Percentiles rank a stretch among this genome's conserved stretches.
Conservation (phyloP, 148 eudicot species). For the Arctostaphylos glauca region DNA sequence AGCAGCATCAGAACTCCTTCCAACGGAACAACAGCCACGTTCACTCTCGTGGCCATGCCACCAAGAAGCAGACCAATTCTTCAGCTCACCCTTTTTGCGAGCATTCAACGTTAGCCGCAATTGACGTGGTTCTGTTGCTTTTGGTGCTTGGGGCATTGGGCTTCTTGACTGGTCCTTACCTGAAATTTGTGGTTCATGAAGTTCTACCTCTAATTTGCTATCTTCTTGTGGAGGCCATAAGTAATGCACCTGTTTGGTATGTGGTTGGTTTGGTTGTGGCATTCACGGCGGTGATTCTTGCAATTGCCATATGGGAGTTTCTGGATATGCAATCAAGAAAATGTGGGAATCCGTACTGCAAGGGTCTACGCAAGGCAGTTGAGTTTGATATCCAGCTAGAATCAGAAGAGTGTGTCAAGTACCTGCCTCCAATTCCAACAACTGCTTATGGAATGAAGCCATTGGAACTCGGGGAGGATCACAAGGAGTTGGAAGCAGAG, state of each 20-base stretch:
- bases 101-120: conserved; percentile 28
- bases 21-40: not conserved
- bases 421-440: conserved; percentile 7
- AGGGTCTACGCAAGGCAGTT: conserved; percentile 35
- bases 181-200: conserved; percentile 21
- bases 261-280: conserved; percentile 27
- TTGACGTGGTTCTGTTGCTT: conserved; percentile 32
- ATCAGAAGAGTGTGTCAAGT: conserved; percentile 40
- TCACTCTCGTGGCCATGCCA: conserved; percentile 8
- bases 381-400: conserved; percentile 44
- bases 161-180: conserved; percentile 30
- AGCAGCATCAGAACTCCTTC: conserved; percentile 25
- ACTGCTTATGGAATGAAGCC: conserved; percentile 23
- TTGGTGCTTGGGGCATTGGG: conserved; percentile 32
- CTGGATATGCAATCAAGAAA: conserved; percentile 30
- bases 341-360: conserved; percentile 34
- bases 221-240: conserved; percentile 21
- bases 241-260: conserved; percentile 32
- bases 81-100: conserved; percentile 26
- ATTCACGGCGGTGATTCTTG: conserved; percentile 19
- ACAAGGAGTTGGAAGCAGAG: conserved; percentile 40
- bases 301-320: conserved; percentile 28
- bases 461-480: conserved; percentile 41
- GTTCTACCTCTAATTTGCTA: conserved; percentile 16
- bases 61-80: conserved; percentile 19